Base-by-base conservation (phyloP, 2,329 filamentous ascomycete species). In the Aspergillus costaricaensis region DNA sequence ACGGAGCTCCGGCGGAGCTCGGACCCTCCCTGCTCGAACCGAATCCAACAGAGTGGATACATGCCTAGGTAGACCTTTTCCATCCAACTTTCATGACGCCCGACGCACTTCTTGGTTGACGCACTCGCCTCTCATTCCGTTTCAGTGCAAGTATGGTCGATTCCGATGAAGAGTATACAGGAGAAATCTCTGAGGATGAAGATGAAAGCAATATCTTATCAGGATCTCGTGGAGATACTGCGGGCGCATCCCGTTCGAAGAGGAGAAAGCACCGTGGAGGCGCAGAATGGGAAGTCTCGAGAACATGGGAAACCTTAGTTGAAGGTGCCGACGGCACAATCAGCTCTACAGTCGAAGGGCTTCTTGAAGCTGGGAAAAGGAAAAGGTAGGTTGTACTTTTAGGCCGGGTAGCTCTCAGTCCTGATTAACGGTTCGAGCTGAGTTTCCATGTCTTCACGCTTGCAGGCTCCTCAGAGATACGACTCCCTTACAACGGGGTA, bases 401-500 rank as follows among this genome's bases (percentile, higher is more conserved):
- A 19, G n/a, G 14, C 55, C 27, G 15, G n/a, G 8, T 41, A 50
- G 10, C 5, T 10, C n/a, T 14, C 21, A 56, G 23, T 14, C 17
- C 17, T 32, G 23, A 47, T 19, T 6, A 15, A 15, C 19, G 53
- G 25, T 55, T 44, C 14, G n/a, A 43, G 43, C 58, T 65, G 50
- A 65, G 30, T 23, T 44, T 44, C n/a, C 19, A 36, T 36, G 25
- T 21, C 55, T 41, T 25, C 21, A 5, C 36, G 12, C 27, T 30
- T 79, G 77, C 67, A 91, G 93, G 68, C 80, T 98, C 62, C 83
- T 96, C 62, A 91, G 92, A 76, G 95, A 99, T 75, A 98, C 95
- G 27, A 98, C 94, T 51, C 95, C 95, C 12, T 82, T 99, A 57
- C 95, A 99, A 78, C 87, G 95, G 68, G 95, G 95, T 63, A 99